Base-by-base conservation (phyloP, 495 filamentous ascomycete genomes). In the Penicillium simplicissimum region DNA sequence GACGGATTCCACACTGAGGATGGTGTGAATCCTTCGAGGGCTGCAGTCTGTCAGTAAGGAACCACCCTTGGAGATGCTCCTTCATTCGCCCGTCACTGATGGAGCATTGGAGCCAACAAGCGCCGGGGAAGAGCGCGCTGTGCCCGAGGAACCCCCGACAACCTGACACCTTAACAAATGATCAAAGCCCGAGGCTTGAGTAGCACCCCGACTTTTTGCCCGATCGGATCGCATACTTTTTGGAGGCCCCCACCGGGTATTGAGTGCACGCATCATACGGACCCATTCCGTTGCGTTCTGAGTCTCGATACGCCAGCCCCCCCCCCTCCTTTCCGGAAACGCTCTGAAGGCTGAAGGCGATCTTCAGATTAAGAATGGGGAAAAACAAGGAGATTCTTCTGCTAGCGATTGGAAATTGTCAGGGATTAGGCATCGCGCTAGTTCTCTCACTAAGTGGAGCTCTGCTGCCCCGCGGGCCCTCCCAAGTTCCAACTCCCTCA, bases 251-350 rank as follows among this genome's bases (percentile, higher is more conserved):
- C 57, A 60, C 61, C 48, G 14, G 23, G 52, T 33, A 34, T 23
- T 13, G 23, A 65, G 54, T 57, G 58, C 52, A 60, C 61, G 61
- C 61, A 63, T 63, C 61, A 63, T 59, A 17, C n/a, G 8, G 17
- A 40, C 21, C 52, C 49, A 19, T 31, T 40, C 40, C 52, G 25
- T 11, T 33, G 14, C 48, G 28, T 7, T 31, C 28, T 31, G 28
- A 31, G 28, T 52, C 48, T 52, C 36, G 4, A 43, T 43, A 28
- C 23, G 17, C 33, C 23, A n/a, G 51, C 28, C 5, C 31, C 23
- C 31, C 34, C 51, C 13, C 13, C 33, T n/a, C 51, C 19, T 51
- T 58, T 52, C 47, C 49, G 38, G 42, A 28, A 48, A 48, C 49
- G 19, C 48, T 42, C 49, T 47, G 38, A 35, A 33, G 45, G 43